Evolutionary conservation across 2,329 filamentous ascomycete species (phyloP).

Genomic region (Colletotrichum sublineola): DNA sequence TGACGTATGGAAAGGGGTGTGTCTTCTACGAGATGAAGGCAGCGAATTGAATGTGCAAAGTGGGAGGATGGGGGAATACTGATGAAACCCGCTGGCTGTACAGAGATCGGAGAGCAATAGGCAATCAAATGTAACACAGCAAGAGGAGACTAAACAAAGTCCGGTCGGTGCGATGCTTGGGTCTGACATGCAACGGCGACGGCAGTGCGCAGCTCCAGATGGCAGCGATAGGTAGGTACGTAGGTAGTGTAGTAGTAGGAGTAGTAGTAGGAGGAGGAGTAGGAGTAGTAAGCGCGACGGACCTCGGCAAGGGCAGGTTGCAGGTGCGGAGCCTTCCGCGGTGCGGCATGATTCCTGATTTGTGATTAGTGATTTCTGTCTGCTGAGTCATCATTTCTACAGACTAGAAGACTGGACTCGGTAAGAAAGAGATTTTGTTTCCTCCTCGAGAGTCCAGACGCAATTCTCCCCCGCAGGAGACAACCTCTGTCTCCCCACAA

Average conservation of each 20-base stretch:
- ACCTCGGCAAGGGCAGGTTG: conserved; percentile 38
- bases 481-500: not conserved
- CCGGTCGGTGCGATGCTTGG: conserved; percentile 4
- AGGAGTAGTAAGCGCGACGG: conserved; percentile 17
- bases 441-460: too few species aligned
- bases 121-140: conserved; percentile 7
- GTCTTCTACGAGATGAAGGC: conserved; percentile 7
- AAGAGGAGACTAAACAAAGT: conserved; percentile 8
- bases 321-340: conserved; percentile 25
- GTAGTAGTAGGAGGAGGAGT: too few species aligned
- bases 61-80: not conserved
- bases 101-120: conserved; percentile 1
- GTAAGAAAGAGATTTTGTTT: too few species aligned
- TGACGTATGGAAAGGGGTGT: conserved; percentile 14
- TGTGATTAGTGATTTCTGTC: conserved; percentile 21
- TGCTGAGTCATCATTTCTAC: conserved; percentile 29
- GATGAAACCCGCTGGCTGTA: conserved; percentile 16
- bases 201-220: conserved; percentile 26
- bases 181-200: conserved; percentile 19
- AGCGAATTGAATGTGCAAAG: conserved; percentile 1
- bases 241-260: too few species aligned
- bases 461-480: not conserved
- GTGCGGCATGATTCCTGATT: not conserved
- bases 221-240: not conserved
- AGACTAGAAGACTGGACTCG: not conserved